Base-by-base conservation (phyloP, 2,329 filamentous ascomycete species). In the Setomelanomma holmii region DNA sequence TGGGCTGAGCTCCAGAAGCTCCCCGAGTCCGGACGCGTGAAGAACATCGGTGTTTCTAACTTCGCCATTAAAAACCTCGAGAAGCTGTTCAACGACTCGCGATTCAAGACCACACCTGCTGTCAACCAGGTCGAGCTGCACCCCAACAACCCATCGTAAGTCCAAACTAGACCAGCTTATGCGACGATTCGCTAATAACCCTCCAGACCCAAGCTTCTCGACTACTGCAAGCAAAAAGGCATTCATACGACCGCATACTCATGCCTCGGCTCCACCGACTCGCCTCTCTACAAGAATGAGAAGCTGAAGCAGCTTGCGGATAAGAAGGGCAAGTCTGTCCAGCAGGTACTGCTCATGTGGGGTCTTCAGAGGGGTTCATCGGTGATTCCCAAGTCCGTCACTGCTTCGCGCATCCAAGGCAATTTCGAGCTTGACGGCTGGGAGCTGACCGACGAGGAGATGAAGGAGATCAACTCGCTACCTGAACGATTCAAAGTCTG, bases 311-410 rank as follows among this genome's bases (percentile, higher is more conserved):
- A 81, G 53, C 78, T 91, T 44, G 89, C 89, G 24, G 77, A 87
- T 42, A 63, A 55, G 51, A 89, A 89, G 78, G 83, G 83, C 69
- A 87, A 86, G 79, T 86, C 86, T 12, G 80, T 84, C 8, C 87
- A 92, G 79, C 89, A 96, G 81, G 84, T 92, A 45, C 78, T 95
- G 66, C 78, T 96, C 58, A 80, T 86, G 66, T 96, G 91, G 90
- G 91, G 90, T 59, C 78, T 96, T 49, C 85, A 89, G 73, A 87
- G 91, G 71, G 90, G 89, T 53, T 91, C 88, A 80, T 89, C 86
- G 60, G 90, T 96, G 45, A 91, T 96, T 66, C 91, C 91, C 67
- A 96, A 96, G 83, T 89, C 85, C 45, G 89, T 93, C 52, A 92
- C 85, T 61, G 83, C 86, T 61, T 80, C 80, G 46, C 84, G 91